phyloP scores from a whole-genome alignment of 164 flowering plant species.

The Aristolochia contorta region DNA sequence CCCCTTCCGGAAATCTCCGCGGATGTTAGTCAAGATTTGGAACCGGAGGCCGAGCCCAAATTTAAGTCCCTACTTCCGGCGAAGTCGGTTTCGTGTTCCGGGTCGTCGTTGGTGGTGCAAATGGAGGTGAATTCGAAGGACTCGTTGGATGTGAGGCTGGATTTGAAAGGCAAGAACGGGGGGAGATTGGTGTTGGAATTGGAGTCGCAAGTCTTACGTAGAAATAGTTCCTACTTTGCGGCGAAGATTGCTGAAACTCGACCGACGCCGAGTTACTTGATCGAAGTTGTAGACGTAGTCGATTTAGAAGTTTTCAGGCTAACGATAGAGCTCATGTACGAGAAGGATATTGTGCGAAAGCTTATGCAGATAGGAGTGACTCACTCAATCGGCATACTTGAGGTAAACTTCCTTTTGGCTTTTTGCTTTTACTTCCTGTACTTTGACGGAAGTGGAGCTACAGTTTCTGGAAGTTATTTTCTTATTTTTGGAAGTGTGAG shows the following conservation, averaged over 20 bases:
- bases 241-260: constrained; percentile 35
- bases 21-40: neutral
- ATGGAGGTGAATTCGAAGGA: constrained; percentile 5
- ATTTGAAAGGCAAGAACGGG: constrained; percentile 64
- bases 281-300: constrained; percentile 77
- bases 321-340: constrained; percentile 88
- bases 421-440: neutral
- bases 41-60: neutral
- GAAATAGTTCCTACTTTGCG: constrained; percentile 53
- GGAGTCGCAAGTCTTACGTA: constrained; percentile 49
- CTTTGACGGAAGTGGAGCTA: neutral
- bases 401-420: constrained; percentile 30
- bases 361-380: constrained; percentile 54
- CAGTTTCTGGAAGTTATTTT: neutral
- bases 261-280: constrained; percentile 25
- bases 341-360: constrained; percentile 35
- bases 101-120: neutral
- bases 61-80: neutral
- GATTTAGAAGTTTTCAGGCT: constrained; percentile 52
- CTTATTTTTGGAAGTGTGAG: neutral
- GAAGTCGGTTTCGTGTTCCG: constrained; percentile 6
- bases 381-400: constrained; percentile 66
- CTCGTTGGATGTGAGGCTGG: constrained; percentile 63
- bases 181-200: constrained; percentile 59
- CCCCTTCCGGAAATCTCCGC: constrained; percentile 14